Evolutionary conservation across 805 yeast species (phyloP), one percentile per base, ranked within the genome.

Genomic region (Ogataea methylovora): DNA sequence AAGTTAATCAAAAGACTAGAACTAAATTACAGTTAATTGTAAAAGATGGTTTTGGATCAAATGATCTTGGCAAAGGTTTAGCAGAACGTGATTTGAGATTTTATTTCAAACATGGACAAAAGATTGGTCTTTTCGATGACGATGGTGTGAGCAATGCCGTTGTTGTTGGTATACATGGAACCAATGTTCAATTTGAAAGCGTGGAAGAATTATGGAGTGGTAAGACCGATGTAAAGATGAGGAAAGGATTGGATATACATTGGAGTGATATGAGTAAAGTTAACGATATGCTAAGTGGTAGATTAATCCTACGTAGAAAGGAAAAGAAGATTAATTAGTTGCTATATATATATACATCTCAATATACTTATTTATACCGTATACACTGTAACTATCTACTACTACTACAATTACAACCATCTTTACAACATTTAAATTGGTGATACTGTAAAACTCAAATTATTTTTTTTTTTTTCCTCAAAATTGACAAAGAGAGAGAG

Each of bases 201-300:
- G 67, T 83, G 35, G 66, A 64, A 30, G 59, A 62, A 7, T 59
- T 84, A 37, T 80, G 81, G 75, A 61, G 65, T 9, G 60, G 67
- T 25, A 80, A 77, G 41, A 76, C 90, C 2, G 70, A 81, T 51
- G 58, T 76, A 25, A 55, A 54, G 27, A 63, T 71, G 50, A 71
- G 94, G 63, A 82, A 80, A 61, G 85, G 87, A 36, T 60, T 58
- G 34, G 71, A 68, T 2, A 60, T 81, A 30, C 92, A 83, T 55
- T 84, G 94, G 94, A 61, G 64, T 33, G 63, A 69, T 32, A 65
- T 76, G 61, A 68, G 66, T 37, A 66, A 67, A 37, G 71, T 77
- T 23, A 72, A 76, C 41, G 84, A 79, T 51, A 73, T 83, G 46
- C 64, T 84, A 49, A 81, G 88, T 51, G 94, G 94, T 26, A 67